Evolutionary conservation across 257 asterid species (phyloP), one percentile per base, ranked within the genome.

Genomic region (Cruciata laevipes): DNA sequence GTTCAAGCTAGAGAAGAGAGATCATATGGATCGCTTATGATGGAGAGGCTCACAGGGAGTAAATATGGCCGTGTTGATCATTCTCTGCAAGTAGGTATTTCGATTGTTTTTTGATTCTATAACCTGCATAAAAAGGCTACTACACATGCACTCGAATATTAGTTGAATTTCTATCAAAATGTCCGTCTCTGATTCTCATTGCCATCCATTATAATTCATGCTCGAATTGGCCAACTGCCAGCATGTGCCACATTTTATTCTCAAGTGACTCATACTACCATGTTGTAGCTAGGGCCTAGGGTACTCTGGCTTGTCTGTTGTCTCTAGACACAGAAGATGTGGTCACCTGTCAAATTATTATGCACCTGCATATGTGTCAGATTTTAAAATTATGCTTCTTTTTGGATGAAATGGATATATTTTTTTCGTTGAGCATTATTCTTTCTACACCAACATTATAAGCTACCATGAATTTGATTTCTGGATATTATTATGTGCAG

Each of bases 61-160:
- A 71, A 44, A 77, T 88, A 81, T 18, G 99, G 97, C 18, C 88
- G 96, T 69, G 64, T 94, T 27, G 99, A 94, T 84, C 95, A 94
- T 76, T 85, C 84, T 59, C 78, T 94, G 82, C 99, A 93, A 79
- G 98, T 92, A 86, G 3, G 89, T 73, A 14, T 52, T 47, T 44
- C 23, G 13, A 55, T 63, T 30, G 33, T 62, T 68, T 33, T 27
- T 20, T 10, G 20, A 10, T 56, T 23, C 35, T 20, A 31, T 38
- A 56, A 67, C 58, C 51, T 12, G 55, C 67, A 10, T 30, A 27
- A 63, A 64, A 18, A 9, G 49, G 20, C 21, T 14, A 32, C 47
- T 3, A 31, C 52, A 27, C 2, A 17, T 35, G 32, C 23, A 20
- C 7, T 13, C 6, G 7, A 23, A 37, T 64, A 37, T 16, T 6